Evolutionary conservation across 2,329 filamentous ascomycete species (phyloP).

Genomic region (Eutypella sp.): DNA sequence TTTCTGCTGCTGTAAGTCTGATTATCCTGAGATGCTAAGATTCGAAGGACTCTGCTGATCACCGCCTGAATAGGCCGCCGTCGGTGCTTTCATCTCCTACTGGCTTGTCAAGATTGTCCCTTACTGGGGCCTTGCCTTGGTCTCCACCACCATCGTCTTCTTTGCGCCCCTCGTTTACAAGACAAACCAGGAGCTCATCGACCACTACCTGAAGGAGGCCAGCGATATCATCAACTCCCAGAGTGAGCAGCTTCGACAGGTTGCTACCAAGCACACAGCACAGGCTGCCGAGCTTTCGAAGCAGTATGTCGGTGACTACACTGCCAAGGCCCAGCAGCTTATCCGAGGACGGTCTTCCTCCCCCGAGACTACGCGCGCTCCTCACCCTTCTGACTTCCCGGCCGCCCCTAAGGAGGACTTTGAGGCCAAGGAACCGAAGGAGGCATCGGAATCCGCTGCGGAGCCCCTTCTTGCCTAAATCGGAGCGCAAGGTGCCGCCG

Average conservation of each 20-base stretch:
- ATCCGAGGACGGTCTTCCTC: conserved; percentile 46
- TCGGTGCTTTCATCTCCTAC: conserved; percentile 61
- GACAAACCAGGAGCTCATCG: conserved; percentile 65
- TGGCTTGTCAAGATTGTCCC: conserved; percentile 65
- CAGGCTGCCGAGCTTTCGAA: conserved; percentile 60
- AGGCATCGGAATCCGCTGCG: conserved; percentile 22
- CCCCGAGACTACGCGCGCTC: conserved; percentile 32
- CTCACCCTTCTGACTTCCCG: conserved; percentile 46
- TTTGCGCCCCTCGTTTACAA: conserved; percentile 60
- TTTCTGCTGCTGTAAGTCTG: conserved; percentile 53
- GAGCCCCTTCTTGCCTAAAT: conserved; percentile 30
- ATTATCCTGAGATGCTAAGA: background rate
- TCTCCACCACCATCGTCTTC: conserved; percentile 56
- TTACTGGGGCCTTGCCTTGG: conserved; percentile 62
- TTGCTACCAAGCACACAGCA: conserved; percentile 60
- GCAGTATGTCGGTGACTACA: conserved; percentile 64
- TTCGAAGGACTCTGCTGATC: conserved; percentile 7
- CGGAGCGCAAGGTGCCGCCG: conserved; percentile 1
- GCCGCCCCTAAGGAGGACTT: conserved; percentile 31
- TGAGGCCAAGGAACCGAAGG: conserved; percentile 30
- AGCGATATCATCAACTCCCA: conserved; percentile 56
- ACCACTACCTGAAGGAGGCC: conserved; percentile 54
- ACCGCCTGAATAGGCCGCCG: conserved; percentile 43
- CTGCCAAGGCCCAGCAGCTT: conserved; percentile 61
- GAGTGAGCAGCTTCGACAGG: conserved; percentile 55